Base-by-base conservation (phyloP, 345 rosid species). In the Moricandia arvensis region DNA sequence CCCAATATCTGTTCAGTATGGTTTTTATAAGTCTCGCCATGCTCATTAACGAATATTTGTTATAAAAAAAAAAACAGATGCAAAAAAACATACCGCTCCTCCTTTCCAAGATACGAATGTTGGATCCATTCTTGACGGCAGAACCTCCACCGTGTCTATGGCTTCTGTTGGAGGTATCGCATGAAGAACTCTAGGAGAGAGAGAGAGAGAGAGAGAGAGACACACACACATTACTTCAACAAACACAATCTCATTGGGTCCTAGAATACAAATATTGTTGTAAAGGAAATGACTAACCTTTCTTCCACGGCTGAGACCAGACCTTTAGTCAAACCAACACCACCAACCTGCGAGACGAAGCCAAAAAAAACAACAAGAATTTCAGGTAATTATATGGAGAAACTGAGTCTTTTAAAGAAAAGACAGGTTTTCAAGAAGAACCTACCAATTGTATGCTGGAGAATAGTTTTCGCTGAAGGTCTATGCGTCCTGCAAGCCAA, bases 81-180 rank as follows among this genome's bases (percentile, higher is more conserved):
- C 9, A 24, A 18, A 68, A 63, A 10, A 2, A 83, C 87, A 81
- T 85, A 92, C 99, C 72, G 87, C 89, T 78, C 99, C 97, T 2
- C 99, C 98, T 87, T 86, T 90, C 97, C 99, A 95, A 2, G 90
- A 33, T 45, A 85, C 89, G 65, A 81, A 85, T 63, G 83, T 79
- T 17, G 93, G 88, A 74, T 87, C 87, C 26, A 86, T 83, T 83
- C 93, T 90, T 60, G 98, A 85, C 70, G 76, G 98, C 71, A 92
- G 80, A 74, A 95, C 97, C 89, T 89, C 75, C 47, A 81, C 70
- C 5, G 82, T 66, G 76, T 73, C 74, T 72, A 78, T 59, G 64
- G 91, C 96, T 87, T 95, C 99, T 27, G 87, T 91, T 31, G 98
- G 82, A 54, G 99, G 98, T 80, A 95, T 92, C 16, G 96, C 76